Conservation (phyloP, 1,284 basidiomycete genomes). For the Lentinus polychrous region DNA sequence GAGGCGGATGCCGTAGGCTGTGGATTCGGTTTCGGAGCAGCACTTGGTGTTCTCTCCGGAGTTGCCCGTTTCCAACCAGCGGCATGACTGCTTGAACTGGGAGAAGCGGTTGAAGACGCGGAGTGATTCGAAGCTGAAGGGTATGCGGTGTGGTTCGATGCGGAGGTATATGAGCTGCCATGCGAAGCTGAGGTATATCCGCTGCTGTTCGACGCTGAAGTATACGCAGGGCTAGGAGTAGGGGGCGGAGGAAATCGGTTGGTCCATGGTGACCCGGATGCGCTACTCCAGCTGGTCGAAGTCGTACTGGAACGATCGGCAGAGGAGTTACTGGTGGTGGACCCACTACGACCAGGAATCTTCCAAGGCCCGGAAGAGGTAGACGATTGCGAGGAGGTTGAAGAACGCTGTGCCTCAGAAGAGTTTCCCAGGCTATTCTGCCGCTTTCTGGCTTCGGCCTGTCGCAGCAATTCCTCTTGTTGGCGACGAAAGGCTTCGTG, state of each 20-base stretch:
- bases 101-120: slow-evolving; percentile 3
- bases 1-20: slow-evolving; percentile 14
- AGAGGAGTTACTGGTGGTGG: slow-evolving; percentile 17
- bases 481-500: slow-evolving; percentile 9
- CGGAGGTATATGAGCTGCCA: slow-evolving; percentile 10
- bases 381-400: slow-evolving; percentile 12
- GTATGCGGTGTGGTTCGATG: slow-evolving; percentile 16
- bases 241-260: no score
- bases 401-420: slow-evolving; percentile 15
- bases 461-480: slow-evolving; percentile 6
- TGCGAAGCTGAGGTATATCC: no score
- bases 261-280: background rate
- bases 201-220: background rate
- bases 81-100: slow-evolving; percentile 14
- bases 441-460: slow-evolving; percentile 18
- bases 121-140: slow-evolving; percentile 17
- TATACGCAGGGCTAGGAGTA: slow-evolving; percentile 11
- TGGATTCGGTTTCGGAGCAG: slow-evolving; percentile 14
- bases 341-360: slow-evolving; percentile 16
- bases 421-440: slow-evolving; percentile 23
- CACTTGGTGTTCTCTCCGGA: slow-evolving; percentile 6
- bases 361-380: slow-evolving; percentile 12
- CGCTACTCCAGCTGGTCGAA: slow-evolving; percentile 21
- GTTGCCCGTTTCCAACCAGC: slow-evolving; percentile 6
- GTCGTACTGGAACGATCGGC: slow-evolving; percentile 24